A percentile compares a stretch with the other conserved stretches of the same genome.
Evolutionary conservation across 768 basidiomycete species (phyloP).

Genomic region (Hypsizygus marmoreus): DNA sequence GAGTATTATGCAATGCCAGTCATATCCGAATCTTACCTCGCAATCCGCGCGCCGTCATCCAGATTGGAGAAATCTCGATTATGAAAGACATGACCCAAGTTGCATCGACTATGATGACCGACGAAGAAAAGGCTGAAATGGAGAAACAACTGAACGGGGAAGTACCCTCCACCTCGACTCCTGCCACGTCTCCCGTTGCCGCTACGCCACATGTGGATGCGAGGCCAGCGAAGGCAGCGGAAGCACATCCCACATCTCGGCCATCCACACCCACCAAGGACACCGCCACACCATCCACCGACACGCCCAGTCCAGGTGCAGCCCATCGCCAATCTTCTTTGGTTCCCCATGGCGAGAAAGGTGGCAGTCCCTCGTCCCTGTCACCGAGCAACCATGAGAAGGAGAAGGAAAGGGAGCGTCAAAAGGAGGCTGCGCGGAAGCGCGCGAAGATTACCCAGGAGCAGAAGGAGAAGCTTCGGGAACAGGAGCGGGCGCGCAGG

Average conservation of each 20-base stretch:
- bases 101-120: constrained; percentile 85
- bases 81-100: constrained; percentile 92
- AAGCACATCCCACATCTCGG: constrained; percentile 14
- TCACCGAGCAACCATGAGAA: constrained; percentile 31
- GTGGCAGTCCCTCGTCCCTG: constrained; percentile 11
- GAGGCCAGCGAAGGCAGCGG: constrained; percentile 12
- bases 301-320: constrained; percentile 9
- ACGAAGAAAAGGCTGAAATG: constrained; percentile 89
- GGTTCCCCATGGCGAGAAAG: constrained; percentile 25
- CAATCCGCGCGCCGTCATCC: constrained; percentile 5
- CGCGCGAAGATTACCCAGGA: constrained; percentile 70
- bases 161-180: constrained; percentile 24
- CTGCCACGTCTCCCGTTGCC: constrained; percentile 21
- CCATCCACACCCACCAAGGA: constrained; percentile 12
- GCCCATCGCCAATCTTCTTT: constrained; percentile 16
- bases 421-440: constrained; percentile 42
- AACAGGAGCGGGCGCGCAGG: constrained; percentile 78
- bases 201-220: constrained; percentile 16
- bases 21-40: too few relatives aligned
- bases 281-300: constrained; percentile 12
- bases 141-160: constrained; percentile 67
- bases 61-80: constrained; percentile 96
- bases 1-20: too few relatives aligned
- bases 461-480: constrained; percentile 81
- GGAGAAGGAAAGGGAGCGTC: constrained; percentile 40